These are phyloP conservation scores for Orychophragmus violaceus DNA, from an alignment of 345 rosid genomes.

Conservation along the genomic window DNA sequence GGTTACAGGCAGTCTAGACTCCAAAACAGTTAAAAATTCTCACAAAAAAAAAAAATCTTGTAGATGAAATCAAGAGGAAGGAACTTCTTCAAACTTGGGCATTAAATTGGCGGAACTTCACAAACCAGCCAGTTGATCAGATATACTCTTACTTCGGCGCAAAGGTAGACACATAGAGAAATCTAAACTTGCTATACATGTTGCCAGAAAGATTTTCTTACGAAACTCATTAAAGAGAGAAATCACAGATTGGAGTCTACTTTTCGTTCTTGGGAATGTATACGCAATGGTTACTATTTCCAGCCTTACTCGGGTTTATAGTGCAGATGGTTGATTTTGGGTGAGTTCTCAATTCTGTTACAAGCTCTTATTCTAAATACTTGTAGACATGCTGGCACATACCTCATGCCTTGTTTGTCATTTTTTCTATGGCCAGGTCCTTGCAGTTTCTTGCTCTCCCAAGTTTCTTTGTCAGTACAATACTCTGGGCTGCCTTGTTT, in stretches of 20 bases:
- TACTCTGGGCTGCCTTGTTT: slow-evolving; percentile 82
- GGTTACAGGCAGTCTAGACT: slow-evolving; percentile 4
- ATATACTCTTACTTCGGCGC: slow-evolving; percentile 78
- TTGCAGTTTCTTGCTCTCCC: slow-evolving; percentile 75
- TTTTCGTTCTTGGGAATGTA: slow-evolving; percentile 89
- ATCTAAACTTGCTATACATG: slow-evolving; percentile 1
- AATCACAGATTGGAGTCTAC: slow-evolving; percentile 68
- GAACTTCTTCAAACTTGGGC: slow-evolving; percentile 74
- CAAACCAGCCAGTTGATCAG: slow-evolving; percentile 77
- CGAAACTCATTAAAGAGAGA: slow-evolving; percentile 14
- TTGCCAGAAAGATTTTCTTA: not conserved
- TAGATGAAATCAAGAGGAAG: slow-evolving; percentile 73
- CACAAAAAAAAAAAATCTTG: not conserved
- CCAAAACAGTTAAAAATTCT: slow-evolving; percentile 15
- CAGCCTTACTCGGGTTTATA: slow-evolving; percentile 58
- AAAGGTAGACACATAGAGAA: slow-evolving; percentile 44
- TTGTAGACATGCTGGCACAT: not conserved
- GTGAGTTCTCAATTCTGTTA: slow-evolving; percentile 27
- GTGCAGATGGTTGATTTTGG: slow-evolving; percentile 74
- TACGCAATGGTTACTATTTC: slow-evolving; percentile 77
- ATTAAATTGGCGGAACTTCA: slow-evolving; percentile 62
- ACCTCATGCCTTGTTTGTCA: not conserved
- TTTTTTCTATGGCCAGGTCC: slow-evolving; percentile 41
- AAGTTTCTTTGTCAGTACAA: slow-evolving; percentile 54
- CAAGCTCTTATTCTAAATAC: not conserved